Evolutionary conservation across 495 filamentous ascomycete species (phyloP).

Genomic region (Lophiostoma macrostomum): DNA sequence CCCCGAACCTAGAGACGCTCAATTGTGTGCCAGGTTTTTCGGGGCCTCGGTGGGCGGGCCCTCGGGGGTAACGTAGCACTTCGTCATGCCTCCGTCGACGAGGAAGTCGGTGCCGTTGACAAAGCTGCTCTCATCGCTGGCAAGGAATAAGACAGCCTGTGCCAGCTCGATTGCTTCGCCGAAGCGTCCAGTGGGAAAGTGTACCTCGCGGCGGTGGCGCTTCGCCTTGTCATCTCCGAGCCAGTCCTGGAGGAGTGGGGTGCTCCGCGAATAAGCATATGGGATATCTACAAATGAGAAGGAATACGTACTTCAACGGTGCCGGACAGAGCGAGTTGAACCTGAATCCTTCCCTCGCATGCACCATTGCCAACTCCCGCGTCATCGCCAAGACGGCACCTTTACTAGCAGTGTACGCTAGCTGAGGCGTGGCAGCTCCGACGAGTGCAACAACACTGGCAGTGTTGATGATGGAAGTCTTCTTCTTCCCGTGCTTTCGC

Average conservation of each 20-base stretch:
- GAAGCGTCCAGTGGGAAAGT: slow-evolving; percentile 93
- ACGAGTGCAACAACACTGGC: slow-evolving; percentile 90
- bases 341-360: slow-evolving; percentile 68
- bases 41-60: slow-evolving; percentile 70
- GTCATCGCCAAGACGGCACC: slow-evolving; percentile 80
- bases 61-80: slow-evolving; percentile 91
- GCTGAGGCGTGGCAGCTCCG: slow-evolving; percentile 88
- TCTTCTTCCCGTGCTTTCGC: slow-evolving; percentile 73
- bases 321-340: slow-evolving; percentile 94
- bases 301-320: slow-evolving; percentile 68
- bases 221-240: slow-evolving; percentile 85
- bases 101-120: slow-evolving; percentile 91
- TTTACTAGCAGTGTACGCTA: slow-evolving; percentile 94
- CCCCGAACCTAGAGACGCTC: too few species aligned
- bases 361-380: slow-evolving; percentile 46
- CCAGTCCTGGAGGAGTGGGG: slow-evolving; percentile 88
- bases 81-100: slow-evolving; percentile 96
- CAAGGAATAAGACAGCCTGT: slow-evolving; percentile 88
- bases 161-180: slow-evolving; percentile 96
- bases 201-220: slow-evolving; percentile 80
- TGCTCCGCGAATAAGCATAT: slow-evolving; percentile 43
- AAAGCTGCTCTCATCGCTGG: slow-evolving; percentile 91
- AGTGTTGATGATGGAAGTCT: slow-evolving; percentile 87
- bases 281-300: not conserved
- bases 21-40: slow-evolving; percentile 50